Evolutionary conservation across 75 land plant species (phyloP), one percentile per base, ranked within the genome.

Genomic region (Isoetes taiwanensis): DNA sequence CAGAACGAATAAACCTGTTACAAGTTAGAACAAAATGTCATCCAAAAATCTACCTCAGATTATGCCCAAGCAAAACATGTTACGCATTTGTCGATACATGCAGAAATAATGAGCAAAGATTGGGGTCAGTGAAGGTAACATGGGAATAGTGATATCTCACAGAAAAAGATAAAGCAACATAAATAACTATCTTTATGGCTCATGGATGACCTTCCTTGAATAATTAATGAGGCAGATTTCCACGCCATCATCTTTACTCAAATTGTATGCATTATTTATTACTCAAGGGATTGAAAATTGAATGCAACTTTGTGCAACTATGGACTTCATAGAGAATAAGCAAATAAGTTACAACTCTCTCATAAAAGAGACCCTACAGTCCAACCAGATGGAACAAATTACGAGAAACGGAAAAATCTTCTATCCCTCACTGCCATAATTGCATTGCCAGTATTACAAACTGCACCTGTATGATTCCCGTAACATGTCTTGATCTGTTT

Each of bases 391-490:
- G 23, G 1, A 41, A 11, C 1, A 19, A 61, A 3, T 20, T 28
- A 48, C 27, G 28, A 53, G 57, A 54, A 16, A 34, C 10, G 34
- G 0, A 41, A 16, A 0, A 28, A 39, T 26, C 28, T 34, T n/a
- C n/a, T n/a, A n/a, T n/a, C n/a, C n/a, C n/a, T n/a, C n/a, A n/a
- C n/a, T n/a, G n/a, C n/a, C n/a, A n/a, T n/a, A n/a, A n/a, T n/a
- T n/a, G n/a, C n/a, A n/a, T n/a, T n/a, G n/a, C n/a, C n/a, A n/a
- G n/a, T n/a, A n/a, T n/a, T n/a, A n/a, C n/a, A n/a, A n/a, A n/a
- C n/a, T n/a, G n/a, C n/a, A 82, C 89, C 89, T 70, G 62, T 82
- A 82, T 43, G 88, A 82, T 69, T 90, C 96, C 63, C 87, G 67
- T 27, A 90, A 58, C 8, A 84, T 82, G 41, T 90, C 96, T 25